Base-by-base conservation (phyloP, 2,329 filamentous ascomycete genomes). In the Capronia coronata region DNA sequence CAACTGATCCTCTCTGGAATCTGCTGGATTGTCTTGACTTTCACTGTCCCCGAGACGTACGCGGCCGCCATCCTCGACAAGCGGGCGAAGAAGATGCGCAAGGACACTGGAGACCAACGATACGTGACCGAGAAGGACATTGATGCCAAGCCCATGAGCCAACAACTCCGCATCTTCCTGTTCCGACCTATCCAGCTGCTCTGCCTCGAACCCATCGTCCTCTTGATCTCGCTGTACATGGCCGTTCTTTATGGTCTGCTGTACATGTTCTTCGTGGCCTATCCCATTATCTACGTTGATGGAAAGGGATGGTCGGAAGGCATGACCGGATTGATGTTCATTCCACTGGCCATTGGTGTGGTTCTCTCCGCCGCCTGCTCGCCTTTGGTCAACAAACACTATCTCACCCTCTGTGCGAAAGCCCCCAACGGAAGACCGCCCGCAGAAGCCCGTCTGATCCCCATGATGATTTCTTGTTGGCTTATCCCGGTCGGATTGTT, bases 41-140 rank as follows among this genome's bases (percentile, higher is more conserved):
- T 94, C 68, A 93, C 87, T n/a, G 83, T 94, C 0, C 87, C 87
- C 1, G 89, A 94, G 67, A 95, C 89, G 0, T 94, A 93, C 65
- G 83, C 87, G 0, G 87, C 89, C 0, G 85, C 80, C 0, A 81
- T 95, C 43, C 78, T 96, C 13, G 77, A 79, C 45, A 70, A 70
- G 23, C 78, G 87, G 10, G 89, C 89, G 2, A 74, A 75, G 62
- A 86, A 86, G 65, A 71, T 93, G 53, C 78, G 88, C 45, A 79
- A 83, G 63, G 67, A 80, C 25, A 84, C 86, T 1, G 81, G 83
- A 18, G 78, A 87, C 54, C 58, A 70, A 1, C 78, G 77, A 53
- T 84, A 83, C 62, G 84, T 88, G 32, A 91, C 88, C 0, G 86
- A 93, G 66, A 78, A 84, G 62, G 88, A 94, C 47, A 77, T 94